These are phyloP conservation scores for Aspergillus mulundensis DNA, from an alignment of 495 filamentous ascomycete species.

Conservation along the genomic window DNA sequence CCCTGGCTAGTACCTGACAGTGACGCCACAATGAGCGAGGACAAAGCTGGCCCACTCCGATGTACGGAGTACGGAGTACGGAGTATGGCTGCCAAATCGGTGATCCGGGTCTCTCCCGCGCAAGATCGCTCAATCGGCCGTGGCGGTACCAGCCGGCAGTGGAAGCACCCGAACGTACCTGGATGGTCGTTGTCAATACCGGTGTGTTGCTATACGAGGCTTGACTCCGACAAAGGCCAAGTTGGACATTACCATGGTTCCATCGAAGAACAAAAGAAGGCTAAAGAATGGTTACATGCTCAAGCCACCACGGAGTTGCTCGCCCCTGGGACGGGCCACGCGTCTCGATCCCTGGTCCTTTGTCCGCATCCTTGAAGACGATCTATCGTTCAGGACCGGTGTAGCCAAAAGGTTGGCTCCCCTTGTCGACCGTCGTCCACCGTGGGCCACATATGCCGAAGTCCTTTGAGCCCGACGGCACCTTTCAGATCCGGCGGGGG, in stretches of 20 bases:
- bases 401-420: background rate
- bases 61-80: background rate
- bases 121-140: constrained; percentile 1
- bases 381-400: too few relatives aligned
- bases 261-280: constrained; percentile 2
- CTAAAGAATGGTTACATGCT: background rate
- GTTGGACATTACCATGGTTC: constrained; percentile 4
- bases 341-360: background rate
- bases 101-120: background rate
- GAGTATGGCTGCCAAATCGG: background rate
- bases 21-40: constrained; percentile 4
- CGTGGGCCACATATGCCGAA: background rate
- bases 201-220: constrained; percentile 6
- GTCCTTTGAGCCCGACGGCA: background rate
- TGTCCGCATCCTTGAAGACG: background rate
- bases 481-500: background rate
- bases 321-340: background rate
- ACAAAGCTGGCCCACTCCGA: background rate
- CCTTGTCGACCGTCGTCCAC: background rate
- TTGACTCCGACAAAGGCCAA: constrained; percentile 15
- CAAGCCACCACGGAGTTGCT: background rate
- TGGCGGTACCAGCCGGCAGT: background rate
- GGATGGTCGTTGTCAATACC: background rate
- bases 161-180: constrained; percentile 3
- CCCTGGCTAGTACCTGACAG: constrained; percentile 15